phyloP scores from a whole-genome alignment of 805 yeast species.

The Yarrowia divulgata region DNA sequence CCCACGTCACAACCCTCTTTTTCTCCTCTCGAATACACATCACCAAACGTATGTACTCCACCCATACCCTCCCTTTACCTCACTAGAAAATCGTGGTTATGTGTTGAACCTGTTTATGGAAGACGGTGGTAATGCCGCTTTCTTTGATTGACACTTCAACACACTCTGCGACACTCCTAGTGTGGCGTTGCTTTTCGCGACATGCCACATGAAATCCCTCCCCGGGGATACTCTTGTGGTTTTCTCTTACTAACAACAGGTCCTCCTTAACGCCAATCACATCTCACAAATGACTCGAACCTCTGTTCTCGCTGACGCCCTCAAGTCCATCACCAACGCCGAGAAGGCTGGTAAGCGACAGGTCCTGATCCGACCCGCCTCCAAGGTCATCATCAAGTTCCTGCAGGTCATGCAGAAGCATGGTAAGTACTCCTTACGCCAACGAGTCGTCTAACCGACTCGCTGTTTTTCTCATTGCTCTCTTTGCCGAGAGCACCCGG shows the following conservation, averaged over 20 bases:
- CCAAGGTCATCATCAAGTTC: slow-evolving; percentile 97
- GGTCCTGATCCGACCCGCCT: slow-evolving; percentile 96
- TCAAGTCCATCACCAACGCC: slow-evolving; percentile 98
- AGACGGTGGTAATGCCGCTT: slow-evolving; percentile 33
- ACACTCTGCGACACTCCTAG: slow-evolving; percentile 29
- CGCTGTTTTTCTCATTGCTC: not conserved
- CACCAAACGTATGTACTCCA: slow-evolving; percentile 25
- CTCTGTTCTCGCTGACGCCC: slow-evolving; percentile 98
- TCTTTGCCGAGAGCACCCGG: slow-evolving; percentile 56
- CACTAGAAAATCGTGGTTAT: slow-evolving; percentile 38
- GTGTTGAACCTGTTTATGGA: slow-evolving; percentile 14
- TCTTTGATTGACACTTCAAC: slow-evolving; percentile 12
- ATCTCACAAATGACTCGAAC: slow-evolving; percentile 83
- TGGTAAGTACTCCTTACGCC: slow-evolving; percentile 56
- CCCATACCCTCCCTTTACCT: slow-evolving; percentile 3
- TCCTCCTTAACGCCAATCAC: not conserved
- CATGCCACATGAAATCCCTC: slow-evolving; percentile 38
- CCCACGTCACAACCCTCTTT: slow-evolving; percentile 10
- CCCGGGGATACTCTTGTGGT: slow-evolving; percentile 36
- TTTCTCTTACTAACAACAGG: slow-evolving; percentile 20
- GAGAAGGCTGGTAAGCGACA: slow-evolving; percentile 99
- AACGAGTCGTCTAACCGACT: not conserved
- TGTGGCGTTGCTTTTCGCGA: slow-evolving; percentile 30
- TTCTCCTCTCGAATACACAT: not conserved
- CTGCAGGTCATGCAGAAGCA: slow-evolving; percentile 97